A percentile compares a stretch with the other conserved stretches of the same genome.
Conservation (phyloP, 2,329 filamentous ascomycete genomes). For the Herpotrichia juniperi region DNA sequence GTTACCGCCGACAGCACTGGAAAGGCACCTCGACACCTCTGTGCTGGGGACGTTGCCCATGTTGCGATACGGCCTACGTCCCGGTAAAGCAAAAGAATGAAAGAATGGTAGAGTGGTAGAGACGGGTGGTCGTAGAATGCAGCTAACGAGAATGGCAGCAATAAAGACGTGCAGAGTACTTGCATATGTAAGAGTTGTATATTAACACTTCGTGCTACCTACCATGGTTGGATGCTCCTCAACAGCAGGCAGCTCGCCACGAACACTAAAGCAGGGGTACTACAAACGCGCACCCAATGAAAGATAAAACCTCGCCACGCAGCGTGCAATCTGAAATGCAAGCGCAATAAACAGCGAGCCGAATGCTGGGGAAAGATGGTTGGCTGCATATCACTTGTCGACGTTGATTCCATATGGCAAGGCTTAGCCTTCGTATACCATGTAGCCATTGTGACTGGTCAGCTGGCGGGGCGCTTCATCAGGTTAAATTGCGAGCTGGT, state of each 20-base stretch:
- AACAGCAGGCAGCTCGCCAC: too few relatives aligned
- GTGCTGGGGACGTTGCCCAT: slow-evolving; percentile 42
- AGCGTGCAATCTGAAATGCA: neutral
- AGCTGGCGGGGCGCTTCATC: neutral
- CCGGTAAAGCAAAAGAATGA: neutral
- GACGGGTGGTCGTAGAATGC: neutral
- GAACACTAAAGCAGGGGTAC: too few relatives aligned
- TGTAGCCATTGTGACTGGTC: neutral
- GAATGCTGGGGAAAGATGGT: neutral
- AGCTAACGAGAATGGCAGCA: neutral
- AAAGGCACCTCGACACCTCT: slow-evolving; percentile 34
- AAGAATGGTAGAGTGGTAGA: neutral
- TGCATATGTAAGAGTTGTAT: neutral
- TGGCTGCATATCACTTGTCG: neutral
- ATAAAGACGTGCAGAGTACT: neutral
- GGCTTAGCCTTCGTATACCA: neutral
- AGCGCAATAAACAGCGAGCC: neutral
- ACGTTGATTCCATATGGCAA: neutral
- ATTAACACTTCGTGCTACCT: too few relatives aligned
- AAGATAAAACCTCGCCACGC: neutral
- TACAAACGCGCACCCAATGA: neutral
- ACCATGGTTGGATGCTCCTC: too few relatives aligned
- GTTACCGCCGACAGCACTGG: slow-evolving; percentile 32
- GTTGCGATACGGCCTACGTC: neutral
- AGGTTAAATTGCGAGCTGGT: neutral